Evolutionary conservation across 805 yeast species (phyloP).

Genomic region (Sugiyamaella marilandica): DNA sequence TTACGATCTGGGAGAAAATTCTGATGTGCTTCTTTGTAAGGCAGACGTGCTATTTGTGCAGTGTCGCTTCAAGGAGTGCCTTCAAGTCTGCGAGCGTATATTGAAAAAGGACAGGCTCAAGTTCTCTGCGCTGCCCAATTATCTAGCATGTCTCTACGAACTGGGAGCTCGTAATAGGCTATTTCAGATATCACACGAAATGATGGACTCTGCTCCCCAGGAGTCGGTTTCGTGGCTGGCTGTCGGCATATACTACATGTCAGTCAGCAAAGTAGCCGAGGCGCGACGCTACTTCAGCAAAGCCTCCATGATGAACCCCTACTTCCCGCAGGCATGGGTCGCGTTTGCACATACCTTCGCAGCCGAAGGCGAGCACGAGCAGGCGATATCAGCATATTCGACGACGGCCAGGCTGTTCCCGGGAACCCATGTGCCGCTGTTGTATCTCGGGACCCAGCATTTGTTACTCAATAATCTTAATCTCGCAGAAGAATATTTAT

Average conservation of each 20-base stretch:
- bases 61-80: constrained; percentile 73
- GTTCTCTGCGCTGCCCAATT: constrained; percentile 66
- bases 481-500: constrained; percentile 80
- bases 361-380: constrained; percentile 97
- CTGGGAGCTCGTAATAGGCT: constrained; percentile 76
- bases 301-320: constrained; percentile 83
- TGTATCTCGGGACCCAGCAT: constrained; percentile 95
- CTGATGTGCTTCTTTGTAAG: constrained; percentile 61
- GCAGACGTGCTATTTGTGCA: constrained; percentile 70
- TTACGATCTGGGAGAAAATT: constrained; percentile 62
- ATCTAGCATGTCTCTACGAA: constrained; percentile 80
- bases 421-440: constrained; percentile 74
- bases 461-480: constrained; percentile 77
- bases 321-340: constrained; percentile 93
- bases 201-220: constrained; percentile 80
- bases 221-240: constrained; percentile 87
- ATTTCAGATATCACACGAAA: constrained; percentile 72
- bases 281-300: constrained; percentile 85
- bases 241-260: constrained; percentile 82
- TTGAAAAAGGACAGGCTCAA: constrained; percentile 58
- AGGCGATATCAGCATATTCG: constrained; percentile 94
- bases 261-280: constrained; percentile 66
- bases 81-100: constrained; percentile 60
- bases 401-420: constrained; percentile 85
- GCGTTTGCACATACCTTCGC: constrained; percentile 99